These are phyloP conservation scores for Ogataea ganodermae DNA, from an alignment of 805 yeast genomes.

Conservation along the genomic window DNA sequence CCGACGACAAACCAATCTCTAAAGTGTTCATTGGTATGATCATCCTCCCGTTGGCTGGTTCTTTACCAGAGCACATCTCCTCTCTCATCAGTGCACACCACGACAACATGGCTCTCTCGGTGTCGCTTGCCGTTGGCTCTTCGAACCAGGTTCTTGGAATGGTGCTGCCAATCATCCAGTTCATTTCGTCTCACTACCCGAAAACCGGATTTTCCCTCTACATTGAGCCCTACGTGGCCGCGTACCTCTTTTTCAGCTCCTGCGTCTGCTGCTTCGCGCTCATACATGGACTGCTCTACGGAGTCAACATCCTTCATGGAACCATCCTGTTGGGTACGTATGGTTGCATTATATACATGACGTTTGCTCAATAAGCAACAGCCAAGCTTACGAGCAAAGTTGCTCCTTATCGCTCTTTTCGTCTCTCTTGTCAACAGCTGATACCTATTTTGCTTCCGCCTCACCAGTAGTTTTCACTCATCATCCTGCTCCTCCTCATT, in stretches of 20 bases:
- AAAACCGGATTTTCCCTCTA: constrained; percentile 19
- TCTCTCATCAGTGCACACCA: constrained; percentile 21
- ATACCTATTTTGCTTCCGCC: not conserved
- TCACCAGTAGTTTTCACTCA: not conserved
- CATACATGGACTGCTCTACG: constrained; percentile 16
- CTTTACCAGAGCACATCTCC: constrained; percentile 20
- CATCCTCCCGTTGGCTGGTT: constrained; percentile 19
- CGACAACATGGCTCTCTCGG: constrained; percentile 20
- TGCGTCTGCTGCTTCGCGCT: constrained; percentile 12
- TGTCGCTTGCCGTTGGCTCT: constrained; percentile 18
- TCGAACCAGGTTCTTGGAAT: constrained; percentile 21
- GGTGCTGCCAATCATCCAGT: constrained; percentile 22
- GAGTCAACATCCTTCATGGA: constrained; percentile 17
- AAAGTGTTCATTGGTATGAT: constrained; percentile 22
- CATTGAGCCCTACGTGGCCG: constrained; percentile 20
- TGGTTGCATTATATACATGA: constrained; percentile 18
- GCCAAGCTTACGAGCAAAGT: not conserved
- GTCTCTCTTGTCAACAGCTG: not conserved
- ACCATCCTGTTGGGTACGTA: constrained; percentile 12
- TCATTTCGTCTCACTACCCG: constrained; percentile 20
- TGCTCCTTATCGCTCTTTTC: not conserved
- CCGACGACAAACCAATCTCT: constrained; percentile 20
- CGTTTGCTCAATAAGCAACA: constrained; percentile 14
- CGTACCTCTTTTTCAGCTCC: constrained; percentile 16
- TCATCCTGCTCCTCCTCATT: constrained; percentile 21